Conservation (phyloP, 148 eudicot genomes). For the Vaccinium corymbosum region DNA sequence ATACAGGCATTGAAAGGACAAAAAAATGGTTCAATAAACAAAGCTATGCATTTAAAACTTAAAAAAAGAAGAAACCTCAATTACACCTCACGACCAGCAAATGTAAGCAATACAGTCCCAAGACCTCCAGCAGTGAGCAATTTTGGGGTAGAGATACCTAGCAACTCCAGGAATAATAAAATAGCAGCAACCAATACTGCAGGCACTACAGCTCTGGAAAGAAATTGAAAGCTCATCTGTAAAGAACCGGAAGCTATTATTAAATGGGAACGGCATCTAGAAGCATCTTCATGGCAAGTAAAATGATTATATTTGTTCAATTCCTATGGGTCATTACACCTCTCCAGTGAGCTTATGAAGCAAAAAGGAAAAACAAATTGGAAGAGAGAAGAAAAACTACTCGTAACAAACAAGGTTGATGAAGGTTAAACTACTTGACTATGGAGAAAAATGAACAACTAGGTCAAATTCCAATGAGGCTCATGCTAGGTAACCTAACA, state of each 20-base stretch:
- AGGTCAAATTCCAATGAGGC: not conserved
- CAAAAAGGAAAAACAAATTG: not conserved
- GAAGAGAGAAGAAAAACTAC: not conserved
- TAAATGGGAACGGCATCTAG: not conserved
- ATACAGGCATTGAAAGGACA: slow-evolving; percentile 1
- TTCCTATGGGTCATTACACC: not conserved
- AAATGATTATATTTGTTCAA: not conserved
- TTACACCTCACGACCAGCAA: slow-evolving; percentile 95
- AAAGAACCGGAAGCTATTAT: slow-evolving; percentile 20
- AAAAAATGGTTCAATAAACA: not conserved
- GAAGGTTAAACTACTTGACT: not conserved
- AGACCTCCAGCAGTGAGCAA: slow-evolving; percentile 98
- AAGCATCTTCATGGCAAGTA: not conserved
- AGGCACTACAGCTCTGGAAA: slow-evolving; percentile 81
- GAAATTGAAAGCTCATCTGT: slow-evolving; percentile 92
- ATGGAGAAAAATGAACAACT: not conserved
- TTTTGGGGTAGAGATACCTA: slow-evolving; percentile 91
- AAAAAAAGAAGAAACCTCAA: slow-evolving; percentile 5
- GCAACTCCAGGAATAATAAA: slow-evolving; percentile 84
- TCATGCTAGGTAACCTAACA: not conserved
- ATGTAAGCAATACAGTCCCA: slow-evolving; percentile 89
- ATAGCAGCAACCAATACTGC: slow-evolving; percentile 96
- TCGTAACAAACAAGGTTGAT: not conserved
- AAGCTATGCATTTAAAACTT: not conserved
- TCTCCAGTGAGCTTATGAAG: not conserved